Evolutionary conservation across 768 basidiomycete species (phyloP), one percentile per base, ranked within the genome.

Genomic region (Trametes punicea): DNA sequence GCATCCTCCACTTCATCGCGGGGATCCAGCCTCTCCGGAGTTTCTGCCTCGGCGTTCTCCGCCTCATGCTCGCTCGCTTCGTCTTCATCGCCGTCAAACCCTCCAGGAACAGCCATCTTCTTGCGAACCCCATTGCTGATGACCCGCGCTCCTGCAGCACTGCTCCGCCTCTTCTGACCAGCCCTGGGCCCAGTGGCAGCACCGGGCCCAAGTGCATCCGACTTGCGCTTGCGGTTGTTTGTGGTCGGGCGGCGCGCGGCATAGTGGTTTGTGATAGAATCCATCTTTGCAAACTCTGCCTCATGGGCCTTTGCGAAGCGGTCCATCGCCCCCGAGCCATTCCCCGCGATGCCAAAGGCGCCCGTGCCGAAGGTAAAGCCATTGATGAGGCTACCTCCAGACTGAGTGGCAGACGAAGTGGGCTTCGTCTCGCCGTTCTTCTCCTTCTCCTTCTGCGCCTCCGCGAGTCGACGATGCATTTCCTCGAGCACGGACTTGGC

Each of bases 401-500:
- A 5, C 3, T 45, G 31, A 3, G 36, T 3, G 10, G 47, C 8
- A 18, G 46, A 36, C 2, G 50, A 10, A 6, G 45, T 20, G 25
- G 50, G 27, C 27, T 41, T 48, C 8, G 21, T 21, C 41, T 71
- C 74, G 29, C 87, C 73, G 21, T 72, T 72, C 29, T 80, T 73
- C 6, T 82, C 77, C 1, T 85, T 85, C 6, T 54, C 52, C 52
- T 54, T 54, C 52, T 54, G 52, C 18, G 80, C 79, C 7, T 75
- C 77, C 2, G 75, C 77, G 9, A 92, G 76, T 2, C 88, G 82
- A 47, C 77, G 75, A 67, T 92, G 91, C 87, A 93, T 90, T 70
- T 93, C 91, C 46, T 85, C 86, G 27, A 93, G 73, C 26, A 93
- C 83, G 20, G 79, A 78, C n/a, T 81, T 76, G 0, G 88, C 85